A percentile compares a stretch with the other conserved stretches of the same genome.
These are phyloP conservation scores for Yamadazyma friedrichii DNA, from an alignment of 1,139 yeast genomes.

Conservation along the genomic window DNA sequence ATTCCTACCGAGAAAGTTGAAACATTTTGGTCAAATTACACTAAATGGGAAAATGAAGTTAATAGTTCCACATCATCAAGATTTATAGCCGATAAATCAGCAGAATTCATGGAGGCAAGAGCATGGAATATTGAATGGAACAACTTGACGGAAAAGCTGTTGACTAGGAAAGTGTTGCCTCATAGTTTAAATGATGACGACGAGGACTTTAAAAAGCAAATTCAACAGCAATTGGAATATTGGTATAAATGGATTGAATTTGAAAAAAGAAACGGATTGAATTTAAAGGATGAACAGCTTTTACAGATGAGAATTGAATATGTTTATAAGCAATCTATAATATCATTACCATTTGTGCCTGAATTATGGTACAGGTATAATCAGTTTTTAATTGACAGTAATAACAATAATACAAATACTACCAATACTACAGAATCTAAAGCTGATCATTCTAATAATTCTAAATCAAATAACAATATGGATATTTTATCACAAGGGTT, in stretches of 20 bases:
- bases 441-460: neutral
- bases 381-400: conserved; percentile 23
- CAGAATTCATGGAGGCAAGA: conserved; percentile 88
- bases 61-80: conserved; percentile 81
- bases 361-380: conserved; percentile 80
- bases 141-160: conserved; percentile 47
- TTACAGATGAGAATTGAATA: conserved; percentile 64
- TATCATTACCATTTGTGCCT: conserved; percentile 68
- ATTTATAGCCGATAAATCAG: conserved; percentile 77
- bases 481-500: conserved; percentile 56
- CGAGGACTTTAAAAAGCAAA: conserved; percentile 19
- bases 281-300: conserved; percentile 47
- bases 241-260: conserved; percentile 82
- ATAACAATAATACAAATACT: neutral
- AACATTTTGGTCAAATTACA: conserved; percentile 76
- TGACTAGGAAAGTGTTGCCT: conserved; percentile 41
- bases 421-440: neutral
- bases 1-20: conserved; percentile 78
- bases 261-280: conserved; percentile 72
- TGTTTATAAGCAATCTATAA: conserved; percentile 71
- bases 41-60: conserved; percentile 77
- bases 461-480: conserved; percentile 19
- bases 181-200: conserved; percentile 12
- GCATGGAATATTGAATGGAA: conserved; percentile 74
- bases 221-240: conserved; percentile 41